phyloP scores from a whole-genome alignment of 768 basidiomycete species.

The Galerina sulciceps region DNA sequence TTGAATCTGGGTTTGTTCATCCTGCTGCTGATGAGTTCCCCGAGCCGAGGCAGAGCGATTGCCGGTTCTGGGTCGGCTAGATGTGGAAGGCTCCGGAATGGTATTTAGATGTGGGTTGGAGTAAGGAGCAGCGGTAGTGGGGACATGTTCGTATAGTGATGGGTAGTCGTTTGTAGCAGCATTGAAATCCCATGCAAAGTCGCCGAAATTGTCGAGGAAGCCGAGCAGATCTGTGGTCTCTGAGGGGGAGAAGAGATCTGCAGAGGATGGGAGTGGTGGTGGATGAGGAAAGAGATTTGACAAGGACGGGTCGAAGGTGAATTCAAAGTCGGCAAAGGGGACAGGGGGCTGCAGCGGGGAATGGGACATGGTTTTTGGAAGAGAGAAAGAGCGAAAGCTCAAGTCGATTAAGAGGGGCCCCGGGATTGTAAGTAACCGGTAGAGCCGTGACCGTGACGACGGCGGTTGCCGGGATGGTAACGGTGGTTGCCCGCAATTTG shows the following conservation, averaged over 20 bases:
- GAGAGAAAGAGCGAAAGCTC: conserved; percentile 3
- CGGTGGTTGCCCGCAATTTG: conserved; percentile 31
- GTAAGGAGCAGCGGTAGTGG: conserved; percentile 39
- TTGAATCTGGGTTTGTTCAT: conserved; percentile 22
- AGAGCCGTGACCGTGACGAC: conserved; percentile 18
- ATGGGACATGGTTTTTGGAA: conserved; percentile 27
- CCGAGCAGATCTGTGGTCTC: conserved; percentile 81
- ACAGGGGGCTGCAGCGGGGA: conserved; percentile 52
- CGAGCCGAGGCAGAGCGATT: conserved; percentile 25
- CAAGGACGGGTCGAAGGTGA: conserved; percentile 67
- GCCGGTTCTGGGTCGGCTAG: conserved; percentile 32
- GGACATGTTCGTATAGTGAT: conserved; percentile 33
- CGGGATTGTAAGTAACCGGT: conserved; percentile 13
- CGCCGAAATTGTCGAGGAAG: conserved; percentile 82
- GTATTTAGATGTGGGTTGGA: conserved; percentile 53
- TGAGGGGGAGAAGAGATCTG: conserved; percentile 77
- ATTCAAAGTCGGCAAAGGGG: conserved; percentile 72
- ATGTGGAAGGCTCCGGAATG: conserved; percentile 44
- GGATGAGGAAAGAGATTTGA: conserved; percentile 64
- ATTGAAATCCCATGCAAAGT: conserved; percentile 56
- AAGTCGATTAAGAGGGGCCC: conserved; percentile 1
- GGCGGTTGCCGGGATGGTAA: conserved; percentile 22
- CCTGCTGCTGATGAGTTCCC: conserved; percentile 15
- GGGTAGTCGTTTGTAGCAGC: conserved; percentile 30
- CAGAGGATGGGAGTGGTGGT: conserved; percentile 67